phyloP scores from a whole-genome alignment of 768 basidiomycete species.

The Pleurotus salmoneostramineus region DNA sequence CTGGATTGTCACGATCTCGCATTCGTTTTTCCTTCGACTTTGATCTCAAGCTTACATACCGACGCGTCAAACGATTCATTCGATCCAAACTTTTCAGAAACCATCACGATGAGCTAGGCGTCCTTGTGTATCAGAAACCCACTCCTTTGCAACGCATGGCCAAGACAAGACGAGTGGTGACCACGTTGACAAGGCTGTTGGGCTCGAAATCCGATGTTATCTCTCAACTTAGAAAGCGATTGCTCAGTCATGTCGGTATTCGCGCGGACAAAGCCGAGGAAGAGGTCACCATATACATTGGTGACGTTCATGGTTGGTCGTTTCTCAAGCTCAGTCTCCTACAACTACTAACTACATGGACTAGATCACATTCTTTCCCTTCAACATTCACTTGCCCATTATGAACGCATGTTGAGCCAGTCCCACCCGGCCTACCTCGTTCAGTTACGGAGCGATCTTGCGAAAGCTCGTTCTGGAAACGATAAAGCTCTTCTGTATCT shows the following conservation, averaged over 20 bases:
- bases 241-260: constrained; percentile 39
- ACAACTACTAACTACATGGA: neutral
- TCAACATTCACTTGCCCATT: constrained; percentile 79
- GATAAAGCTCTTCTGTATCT: constrained; percentile 68
- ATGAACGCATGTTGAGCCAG: constrained; percentile 85
- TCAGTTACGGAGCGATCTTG: constrained; percentile 63
- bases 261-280: constrained; percentile 44
- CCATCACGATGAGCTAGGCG: constrained; percentile 14
- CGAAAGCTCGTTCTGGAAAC: constrained; percentile 53
- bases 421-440: constrained; percentile 85
- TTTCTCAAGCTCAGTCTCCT: neutral
- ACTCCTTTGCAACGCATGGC: constrained; percentile 75
- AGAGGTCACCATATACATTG: constrained; percentile 84
- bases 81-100: neutral
- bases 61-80: constrained; percentile 6
- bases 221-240: constrained; percentile 72
- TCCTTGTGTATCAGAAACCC: constrained; percentile 20
- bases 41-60: constrained; percentile 1
- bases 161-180: constrained; percentile 71
- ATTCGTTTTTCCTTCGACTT: constrained; percentile 17
- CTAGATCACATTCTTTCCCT: constrained; percentile 88
- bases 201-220: constrained; percentile 83
- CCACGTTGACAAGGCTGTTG: constrained; percentile 70
- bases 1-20: neutral
- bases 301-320: constrained; percentile 82